These are phyloP conservation scores for Hypocreales sp. DNA, from an alignment of 2,329 filamentous ascomycete species.

Conservation along the genomic window DNA sequence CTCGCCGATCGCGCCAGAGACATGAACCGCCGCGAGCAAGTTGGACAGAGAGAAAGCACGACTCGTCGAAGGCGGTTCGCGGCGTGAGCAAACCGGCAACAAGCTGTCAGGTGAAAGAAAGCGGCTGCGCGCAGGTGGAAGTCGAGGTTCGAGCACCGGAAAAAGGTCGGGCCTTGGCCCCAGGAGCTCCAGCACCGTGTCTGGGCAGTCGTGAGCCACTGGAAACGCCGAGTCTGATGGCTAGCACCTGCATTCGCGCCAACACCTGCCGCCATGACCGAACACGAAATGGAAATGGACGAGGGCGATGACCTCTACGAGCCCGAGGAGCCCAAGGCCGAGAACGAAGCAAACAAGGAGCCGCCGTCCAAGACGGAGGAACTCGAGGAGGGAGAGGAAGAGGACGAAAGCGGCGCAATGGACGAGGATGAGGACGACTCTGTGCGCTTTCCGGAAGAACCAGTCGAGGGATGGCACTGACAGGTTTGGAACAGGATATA, in stretches of 20 bases:
- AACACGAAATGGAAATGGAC: slow-evolving; percentile 44
- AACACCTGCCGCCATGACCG: slow-evolving; percentile 2
- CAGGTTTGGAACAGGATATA: slow-evolving; percentile 33
- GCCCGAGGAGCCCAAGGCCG: slow-evolving; percentile 35
- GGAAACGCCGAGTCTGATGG: no score
- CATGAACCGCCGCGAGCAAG: slow-evolving; percentile 16
- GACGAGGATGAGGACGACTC: slow-evolving; percentile 41
- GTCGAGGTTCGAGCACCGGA: no score
- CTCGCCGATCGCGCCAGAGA: slow-evolving; percentile 41
- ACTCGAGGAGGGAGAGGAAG: slow-evolving; percentile 48
- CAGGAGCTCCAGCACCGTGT: no score
- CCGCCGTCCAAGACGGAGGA: slow-evolving; percentile 29
- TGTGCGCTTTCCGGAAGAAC: slow-evolving; percentile 7
- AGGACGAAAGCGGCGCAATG: slow-evolving; percentile 44
- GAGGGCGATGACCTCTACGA: slow-evolving; percentile 55
- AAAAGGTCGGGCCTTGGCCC: no score
- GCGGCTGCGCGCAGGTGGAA: no score
- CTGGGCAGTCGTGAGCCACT: no score
- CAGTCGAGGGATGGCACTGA: not conserved
- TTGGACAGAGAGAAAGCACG: slow-evolving; percentile 1
- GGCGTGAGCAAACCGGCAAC: no score
- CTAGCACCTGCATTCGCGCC: no score
- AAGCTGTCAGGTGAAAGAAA: no score
- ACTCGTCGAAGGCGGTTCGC: no score
- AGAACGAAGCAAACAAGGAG: slow-evolving; percentile 15